Base-by-base conservation (phyloP, 495 filamentous ascomycete genomes). In the Daldinia caldariorum region DNA sequence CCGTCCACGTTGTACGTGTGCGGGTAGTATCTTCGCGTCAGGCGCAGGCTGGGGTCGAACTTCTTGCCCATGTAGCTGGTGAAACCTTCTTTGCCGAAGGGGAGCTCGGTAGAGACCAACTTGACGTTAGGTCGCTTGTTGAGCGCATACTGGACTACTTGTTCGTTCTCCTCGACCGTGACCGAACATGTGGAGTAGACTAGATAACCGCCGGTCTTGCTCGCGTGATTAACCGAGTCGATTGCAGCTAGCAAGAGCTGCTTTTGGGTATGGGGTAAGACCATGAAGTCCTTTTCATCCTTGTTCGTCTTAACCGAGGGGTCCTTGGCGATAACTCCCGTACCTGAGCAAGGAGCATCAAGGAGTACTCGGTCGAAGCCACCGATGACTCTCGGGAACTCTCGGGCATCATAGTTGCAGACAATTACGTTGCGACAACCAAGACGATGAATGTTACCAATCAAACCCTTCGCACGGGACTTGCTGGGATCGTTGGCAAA, bases 401-500 rank as follows among this genome's bases (percentile, higher is more conserved):
- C 92, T 61, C 90, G 88, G 3, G 94, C 95, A 79, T 97, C 92
- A 79, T 97, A 91, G 80, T 94, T 93, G 84, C 92, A 97, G 16
- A 99, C 93, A 69, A 99, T 89, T 26, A 90, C 92, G 81, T 99
- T 99, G 76, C 93, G 92, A 70, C 88, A 92, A 38, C 95, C 95
- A 6, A 99, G 87, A 79, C 95, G 93, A 79, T 97, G 94, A 69
- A 98, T 92, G 82, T 99, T 99, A 81, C 95, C 95, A 73, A 98
- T 97, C 63, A 99, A 79, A 91, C 92, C 96, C 82, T 97, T 97
- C 31, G 94, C 86, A 86, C 95, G 92, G 39, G 88, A 78, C 75
- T 97, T 97, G 84, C 91, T 97, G 76, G 89, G 88, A 88, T 99
- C 95, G 82, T 98, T 98, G 71, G 95, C 95, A 77, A 98, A 95